Conservation (phyloP, 1,284 basidiomycete genomes). For the Vanrija humicola region DNA sequence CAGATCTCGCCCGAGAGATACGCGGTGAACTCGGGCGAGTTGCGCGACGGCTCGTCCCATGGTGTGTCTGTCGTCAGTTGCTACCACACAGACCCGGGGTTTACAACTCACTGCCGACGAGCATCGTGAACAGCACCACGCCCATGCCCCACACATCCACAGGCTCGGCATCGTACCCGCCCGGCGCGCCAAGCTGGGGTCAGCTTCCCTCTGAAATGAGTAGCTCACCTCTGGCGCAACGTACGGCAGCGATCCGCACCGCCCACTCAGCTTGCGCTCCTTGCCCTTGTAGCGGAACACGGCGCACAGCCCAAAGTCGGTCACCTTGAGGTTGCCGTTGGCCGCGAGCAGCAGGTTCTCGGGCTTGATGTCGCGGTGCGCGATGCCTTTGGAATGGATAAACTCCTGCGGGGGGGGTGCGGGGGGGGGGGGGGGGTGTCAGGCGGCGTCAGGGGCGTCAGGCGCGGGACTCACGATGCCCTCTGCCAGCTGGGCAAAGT, state of each 20-base stretch:
- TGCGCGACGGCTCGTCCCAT: constrained; percentile 87
- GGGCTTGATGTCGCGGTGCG: constrained; percentile 93
- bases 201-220: not conserved
- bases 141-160: constrained; percentile 95
- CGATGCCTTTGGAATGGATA: constrained; percentile 85
- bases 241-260: constrained; percentile 92
- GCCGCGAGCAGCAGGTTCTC: constrained; percentile 85
- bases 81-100: not conserved
- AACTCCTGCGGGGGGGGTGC: constrained; percentile 56
- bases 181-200: constrained; percentile 34
- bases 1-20: constrained; percentile 75
- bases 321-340: constrained; percentile 76
- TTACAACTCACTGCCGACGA: constrained; percentile 74
- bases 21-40: constrained; percentile 65
- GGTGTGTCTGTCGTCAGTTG: constrained; percentile 68
- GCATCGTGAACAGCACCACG: constrained; percentile 88
- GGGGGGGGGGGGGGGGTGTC: not conserved
- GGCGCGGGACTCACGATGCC: constrained; percentile 56
- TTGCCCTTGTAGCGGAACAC: constrained; percentile 87
- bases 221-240: constrained; percentile 79
- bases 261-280: constrained; percentile 69
- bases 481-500: constrained; percentile 81
- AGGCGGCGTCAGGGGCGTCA: no score
- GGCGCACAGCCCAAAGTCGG: constrained; percentile 90
- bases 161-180: constrained; percentile 79